Evolutionary conservation across 225 moss, liverwort and hornwort species (phyloP).

Genomic region (Neckera pumila): DNA sequence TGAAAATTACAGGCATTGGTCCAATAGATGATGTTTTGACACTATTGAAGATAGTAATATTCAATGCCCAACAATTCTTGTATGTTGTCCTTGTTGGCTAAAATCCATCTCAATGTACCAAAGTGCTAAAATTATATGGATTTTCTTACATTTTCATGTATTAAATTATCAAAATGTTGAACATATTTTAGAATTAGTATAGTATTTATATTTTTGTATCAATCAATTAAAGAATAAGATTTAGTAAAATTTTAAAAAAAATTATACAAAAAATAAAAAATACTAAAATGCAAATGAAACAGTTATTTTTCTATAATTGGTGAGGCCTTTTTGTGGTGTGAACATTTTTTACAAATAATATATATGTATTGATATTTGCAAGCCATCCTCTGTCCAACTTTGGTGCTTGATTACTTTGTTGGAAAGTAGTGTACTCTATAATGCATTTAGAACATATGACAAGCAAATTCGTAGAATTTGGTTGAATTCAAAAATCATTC

Average conservation of each 20-base stretch:
- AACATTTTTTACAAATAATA: background rate
- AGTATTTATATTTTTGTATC: background rate
- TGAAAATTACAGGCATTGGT: background rate
- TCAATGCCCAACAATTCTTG: background rate
- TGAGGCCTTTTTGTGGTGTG: background rate
- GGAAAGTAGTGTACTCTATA: accelerated
- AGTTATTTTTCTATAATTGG: background rate
- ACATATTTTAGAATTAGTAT: background rate
- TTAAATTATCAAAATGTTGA: background rate
- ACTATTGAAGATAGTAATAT: background rate
- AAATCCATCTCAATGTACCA: background rate
- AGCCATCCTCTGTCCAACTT: accelerated
- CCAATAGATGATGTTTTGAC: background rate
- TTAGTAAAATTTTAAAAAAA: background rate
- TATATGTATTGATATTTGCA: background rate
- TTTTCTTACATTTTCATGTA: background rate
- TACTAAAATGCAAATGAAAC: accelerated
- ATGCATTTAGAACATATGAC: background rate
- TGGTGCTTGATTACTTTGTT: background rate
- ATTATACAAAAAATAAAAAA: accelerated
- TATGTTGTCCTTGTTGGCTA: background rate
- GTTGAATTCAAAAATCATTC: background rate
- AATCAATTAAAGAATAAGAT: no score
- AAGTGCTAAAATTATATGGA: no score
- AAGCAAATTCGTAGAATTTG: background rate